Conservation (phyloP, 441 rosid species). For the Erodium texanum region DNA sequence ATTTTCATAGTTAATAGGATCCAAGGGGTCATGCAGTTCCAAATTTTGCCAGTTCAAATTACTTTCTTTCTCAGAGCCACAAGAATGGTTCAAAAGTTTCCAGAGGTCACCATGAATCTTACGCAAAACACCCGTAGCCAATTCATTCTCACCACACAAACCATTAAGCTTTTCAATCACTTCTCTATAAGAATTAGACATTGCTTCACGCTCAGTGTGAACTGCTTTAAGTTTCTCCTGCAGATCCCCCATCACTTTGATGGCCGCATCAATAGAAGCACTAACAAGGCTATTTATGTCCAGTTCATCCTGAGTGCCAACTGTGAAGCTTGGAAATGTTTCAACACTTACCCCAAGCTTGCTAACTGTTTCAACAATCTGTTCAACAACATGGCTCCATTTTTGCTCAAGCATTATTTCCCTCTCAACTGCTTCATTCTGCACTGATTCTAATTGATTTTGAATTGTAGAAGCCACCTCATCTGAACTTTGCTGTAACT, state of each 20-base stretch:
- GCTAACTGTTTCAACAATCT: conserved; percentile 43
- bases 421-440: conserved; percentile 49
- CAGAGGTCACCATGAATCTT: conserved; percentile 41
- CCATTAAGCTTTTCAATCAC: conserved; percentile 40
- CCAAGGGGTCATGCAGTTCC: conserved; percentile 33
- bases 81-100: conserved; percentile 42
- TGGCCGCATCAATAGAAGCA: conserved; percentile 52
- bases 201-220: conserved; percentile 34
- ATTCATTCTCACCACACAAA: conserved; percentile 43
- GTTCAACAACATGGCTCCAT: conserved; percentile 39
- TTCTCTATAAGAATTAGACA: conserved; percentile 36
- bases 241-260: conserved; percentile 47
- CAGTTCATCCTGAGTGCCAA: conserved; percentile 28
- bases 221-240: conserved; percentile 52
- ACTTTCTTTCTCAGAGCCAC: conserved; percentile 31
- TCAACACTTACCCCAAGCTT: conserved; percentile 53
- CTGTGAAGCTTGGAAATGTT: conserved; percentile 22
- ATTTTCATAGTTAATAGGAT: conserved; percentile 35
- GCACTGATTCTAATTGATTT: conserved; percentile 47
- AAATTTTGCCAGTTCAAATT: conserved; percentile 25
- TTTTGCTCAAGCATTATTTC: conserved; percentile 46
- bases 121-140: conserved; percentile 30
- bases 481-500: conserved; percentile 42
- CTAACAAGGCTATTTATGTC: conserved; percentile 38
- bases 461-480: conserved; percentile 37